Percentiles rank a stretch among this genome's conserved stretches.
phyloP scores from a whole-genome alignment of 2,329 filamentous ascomycete genomes.

The Pezizomycotina sp. region DNA sequence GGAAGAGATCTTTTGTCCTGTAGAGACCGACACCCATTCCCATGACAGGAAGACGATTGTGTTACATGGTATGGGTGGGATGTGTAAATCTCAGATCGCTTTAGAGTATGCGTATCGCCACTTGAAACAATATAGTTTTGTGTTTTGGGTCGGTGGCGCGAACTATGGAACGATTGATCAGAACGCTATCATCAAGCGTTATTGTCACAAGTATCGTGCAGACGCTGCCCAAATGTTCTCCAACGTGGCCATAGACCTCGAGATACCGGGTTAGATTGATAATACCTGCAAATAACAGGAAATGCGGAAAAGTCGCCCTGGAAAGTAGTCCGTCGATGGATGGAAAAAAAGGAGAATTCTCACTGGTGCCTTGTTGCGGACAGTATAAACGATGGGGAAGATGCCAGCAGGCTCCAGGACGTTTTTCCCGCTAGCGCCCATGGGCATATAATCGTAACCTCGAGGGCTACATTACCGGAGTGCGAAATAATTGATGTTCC shows the following conservation, averaged over 20 bases:
- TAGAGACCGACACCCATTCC: background rate
- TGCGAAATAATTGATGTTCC: conserved; percentile 3
- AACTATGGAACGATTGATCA: conserved; percentile 5
- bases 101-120: conserved; percentile 19
- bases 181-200: conserved; percentile 16
- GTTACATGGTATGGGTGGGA: conserved; percentile 17
- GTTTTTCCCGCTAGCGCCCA: conserved; percentile 9
- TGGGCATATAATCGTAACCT: conserved; percentile 17
- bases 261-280: conserved; percentile 12
- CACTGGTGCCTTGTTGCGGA: conserved; percentile 14
- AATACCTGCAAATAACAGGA: conserved; percentile 3
- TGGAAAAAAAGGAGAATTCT: conserved; percentile 6
- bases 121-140: conserved; percentile 6
- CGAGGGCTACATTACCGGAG: conserved; percentile 3
- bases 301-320: conserved; percentile 1
- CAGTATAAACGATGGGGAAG: conserved; percentile 7
- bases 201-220: conserved; percentile 8
- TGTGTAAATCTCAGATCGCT: conserved; percentile 18
- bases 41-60: conserved; percentile 2
- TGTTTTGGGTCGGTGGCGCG: conserved; percentile 17
- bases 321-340: conserved; percentile 7
- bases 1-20: conserved; percentile 2
- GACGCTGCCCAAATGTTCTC: background rate
- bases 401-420: conserved; percentile 1
- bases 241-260: conserved; percentile 4